Conservation (phyloP, 441 rosid genomes). For the Populus hybrid region DNA sequence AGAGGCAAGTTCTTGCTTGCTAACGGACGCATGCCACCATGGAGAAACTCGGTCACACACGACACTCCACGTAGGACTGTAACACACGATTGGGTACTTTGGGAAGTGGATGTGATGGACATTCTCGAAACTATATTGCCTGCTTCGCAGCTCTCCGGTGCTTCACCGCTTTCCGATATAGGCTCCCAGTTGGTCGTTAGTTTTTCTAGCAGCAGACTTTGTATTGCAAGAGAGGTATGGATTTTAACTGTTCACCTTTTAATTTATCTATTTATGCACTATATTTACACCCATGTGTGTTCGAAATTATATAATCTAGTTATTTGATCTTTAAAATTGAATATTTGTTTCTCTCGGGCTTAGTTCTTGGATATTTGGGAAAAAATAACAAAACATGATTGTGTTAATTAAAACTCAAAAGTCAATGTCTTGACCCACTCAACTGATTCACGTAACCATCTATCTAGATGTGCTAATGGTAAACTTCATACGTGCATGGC, state of each 20-base stretch:
- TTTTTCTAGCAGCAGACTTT: neutral
- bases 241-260: neutral
- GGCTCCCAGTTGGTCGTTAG: neutral
- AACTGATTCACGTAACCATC: too few species aligned
- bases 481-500: neutral
- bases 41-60: slow-evolving; percentile 82
- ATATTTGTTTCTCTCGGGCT: too few species aligned
- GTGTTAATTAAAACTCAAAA: too few species aligned
- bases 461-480: too few species aligned
- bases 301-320: neutral
- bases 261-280: neutral
- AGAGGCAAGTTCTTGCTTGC: slow-evolving; percentile 66
- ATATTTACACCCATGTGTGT: neutral
- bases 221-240: slow-evolving; percentile 4
- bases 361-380: too few species aligned
- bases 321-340: neutral
- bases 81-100: slow-evolving; percentile 65
- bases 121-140: slow-evolving; percentile 32
- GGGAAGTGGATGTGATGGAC: slow-evolving; percentile 64
- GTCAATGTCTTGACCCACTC: too few species aligned
- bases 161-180: neutral
- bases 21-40: slow-evolving; percentile 77
- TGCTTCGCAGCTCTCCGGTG: neutral
- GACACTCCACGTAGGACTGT: slow-evolving; percentile 60
- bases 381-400: too few species aligned